A percentile compares a stretch with the other conserved stretches of the same genome.
These are phyloP conservation scores for Poteriospumella lacustris DNA, from an alignment of 108 stramenopile genomes.

Conservation along the genomic window DNA sequence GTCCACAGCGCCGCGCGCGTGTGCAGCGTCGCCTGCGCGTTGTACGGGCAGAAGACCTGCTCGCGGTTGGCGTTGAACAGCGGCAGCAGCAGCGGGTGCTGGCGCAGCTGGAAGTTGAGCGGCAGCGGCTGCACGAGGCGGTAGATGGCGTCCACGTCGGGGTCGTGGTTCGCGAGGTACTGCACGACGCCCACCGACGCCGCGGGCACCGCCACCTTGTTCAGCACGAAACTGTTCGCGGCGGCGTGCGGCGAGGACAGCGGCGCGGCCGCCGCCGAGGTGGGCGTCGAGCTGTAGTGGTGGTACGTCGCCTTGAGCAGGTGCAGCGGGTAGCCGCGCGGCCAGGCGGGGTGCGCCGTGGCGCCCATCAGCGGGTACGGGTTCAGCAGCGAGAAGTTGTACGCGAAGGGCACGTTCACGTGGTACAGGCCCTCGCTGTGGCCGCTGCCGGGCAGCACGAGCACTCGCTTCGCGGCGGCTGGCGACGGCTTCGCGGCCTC, in stretches of 20 bases:
- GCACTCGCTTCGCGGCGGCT: too few relatives aligned
- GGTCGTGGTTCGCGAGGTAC: conserved; percentile 52
- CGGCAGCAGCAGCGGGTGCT: conserved; percentile 6
- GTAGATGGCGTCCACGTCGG: conserved; percentile 63
- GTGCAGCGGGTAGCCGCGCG: conserved; percentile 58
- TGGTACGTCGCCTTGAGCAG: conserved; percentile 22
- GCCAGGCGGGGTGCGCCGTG: conserved; percentile 40
- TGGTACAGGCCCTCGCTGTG: too few relatives aligned
- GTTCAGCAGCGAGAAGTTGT: conserved; percentile 31
- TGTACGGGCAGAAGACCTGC: conserved; percentile 48
- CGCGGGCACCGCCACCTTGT: neutral
- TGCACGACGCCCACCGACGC: conserved; percentile 50
- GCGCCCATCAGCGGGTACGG: conserved; percentile 53
- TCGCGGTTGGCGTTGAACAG: too few relatives aligned
- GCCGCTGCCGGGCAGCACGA: too few relatives aligned
- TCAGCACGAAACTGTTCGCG: too few relatives aligned
- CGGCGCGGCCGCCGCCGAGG: too few relatives aligned
- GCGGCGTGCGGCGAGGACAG: too few relatives aligned
- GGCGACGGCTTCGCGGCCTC: too few relatives aligned
- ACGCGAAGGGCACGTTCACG: too few relatives aligned
- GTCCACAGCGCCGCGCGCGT: conserved; percentile 49
- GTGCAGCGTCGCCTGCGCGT: conserved; percentile 63
- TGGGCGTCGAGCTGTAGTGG: too few relatives aligned
- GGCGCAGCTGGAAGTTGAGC: conserved; percentile 32
- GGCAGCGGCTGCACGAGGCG: conserved; percentile 49